Base-by-base conservation (phyloP, 805 yeast genomes). In the Spathaspora passalidarum region DNA sequence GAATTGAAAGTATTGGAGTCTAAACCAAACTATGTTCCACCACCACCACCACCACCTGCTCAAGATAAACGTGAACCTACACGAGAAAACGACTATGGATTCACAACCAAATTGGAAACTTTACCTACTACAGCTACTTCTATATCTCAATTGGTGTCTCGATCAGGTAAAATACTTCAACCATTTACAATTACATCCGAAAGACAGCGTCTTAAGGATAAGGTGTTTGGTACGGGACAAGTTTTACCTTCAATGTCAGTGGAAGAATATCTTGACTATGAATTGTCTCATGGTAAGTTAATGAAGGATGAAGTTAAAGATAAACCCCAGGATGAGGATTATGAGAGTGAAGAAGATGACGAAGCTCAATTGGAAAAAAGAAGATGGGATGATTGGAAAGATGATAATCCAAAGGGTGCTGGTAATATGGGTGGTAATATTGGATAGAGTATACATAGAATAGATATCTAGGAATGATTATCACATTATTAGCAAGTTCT, bases 341-440 rank as follows among this genome's bases (percentile, higher is more conserved):
- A 49, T 10, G 82, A 80, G 45, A 89, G 84, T 46, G 89, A 86
- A 50, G 80, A 85, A 50, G 45, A 48, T 38, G 69, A 73, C 20
- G 83, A 76, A 18, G 84, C 82, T 52, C 90, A 96, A 4, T 78
- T 84, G 55, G 82, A 86, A 58, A 81, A 84, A 46, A 75, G 99
- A 47, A 77, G 79, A 36, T 94, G 98, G 98, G 99, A 94, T 65
- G 95, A 87, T 49, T 94, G 92, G 73, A 82, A 82, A 39, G 99
- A 94, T 51, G 80, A 80, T 2, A 82, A 89, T 60, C 86, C 90
- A 0, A 82, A 80, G 56, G 99, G 99, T 6, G 82, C 91, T 46
- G 99, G 99, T 9, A 92, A 92, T 60, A 89, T 91, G 40, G 80
- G 61, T 34, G 69, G 64, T 16, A 72, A 72, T 51, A 52, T 72